Percentiles rank a stretch among this genome's conserved stretches.
Conservation (phyloP, 2,329 filamentous ascomycete species). For the Cladosporium sp. region DNA sequence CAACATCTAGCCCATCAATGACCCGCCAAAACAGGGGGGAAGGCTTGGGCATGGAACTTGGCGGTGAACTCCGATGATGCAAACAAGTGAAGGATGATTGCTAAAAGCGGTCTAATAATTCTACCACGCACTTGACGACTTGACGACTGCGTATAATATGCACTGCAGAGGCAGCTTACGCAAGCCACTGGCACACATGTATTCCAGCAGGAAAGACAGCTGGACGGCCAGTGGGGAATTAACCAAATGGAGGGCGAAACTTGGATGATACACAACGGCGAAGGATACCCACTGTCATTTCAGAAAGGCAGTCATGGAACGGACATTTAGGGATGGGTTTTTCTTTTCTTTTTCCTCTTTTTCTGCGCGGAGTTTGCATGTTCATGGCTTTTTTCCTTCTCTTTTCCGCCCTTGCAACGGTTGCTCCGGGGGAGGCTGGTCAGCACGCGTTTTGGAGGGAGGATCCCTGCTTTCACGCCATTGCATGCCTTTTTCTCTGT, state of each 20-base stretch:
- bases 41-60: conserved; percentile 62
- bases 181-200: neutral
- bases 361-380: neutral
- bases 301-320: neutral
- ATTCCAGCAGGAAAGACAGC: neutral
- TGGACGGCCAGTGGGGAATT: neutral
- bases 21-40: conserved; percentile 39
- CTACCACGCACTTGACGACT: conserved; percentile 7
- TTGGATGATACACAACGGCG: neutral
- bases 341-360: neutral
- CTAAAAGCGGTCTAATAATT: neutral
- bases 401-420: neutral
- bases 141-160: neutral
- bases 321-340: neutral
- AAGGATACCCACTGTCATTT: conserved; percentile 5
- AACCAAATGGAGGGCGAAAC: neutral
- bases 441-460: neutral
- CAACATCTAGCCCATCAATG: conserved; percentile 42
- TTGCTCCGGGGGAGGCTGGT: neutral
- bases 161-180: neutral
- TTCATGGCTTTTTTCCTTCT: neutral
- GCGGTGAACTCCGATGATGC: conserved; percentile 53
- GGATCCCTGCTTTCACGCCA: neutral
- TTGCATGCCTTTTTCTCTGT: conserved; percentile 2
- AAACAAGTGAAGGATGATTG: no score